Evolutionary conservation across 805 yeast species (phyloP).

Genomic region (Priceomyces melissophilus): DNA sequence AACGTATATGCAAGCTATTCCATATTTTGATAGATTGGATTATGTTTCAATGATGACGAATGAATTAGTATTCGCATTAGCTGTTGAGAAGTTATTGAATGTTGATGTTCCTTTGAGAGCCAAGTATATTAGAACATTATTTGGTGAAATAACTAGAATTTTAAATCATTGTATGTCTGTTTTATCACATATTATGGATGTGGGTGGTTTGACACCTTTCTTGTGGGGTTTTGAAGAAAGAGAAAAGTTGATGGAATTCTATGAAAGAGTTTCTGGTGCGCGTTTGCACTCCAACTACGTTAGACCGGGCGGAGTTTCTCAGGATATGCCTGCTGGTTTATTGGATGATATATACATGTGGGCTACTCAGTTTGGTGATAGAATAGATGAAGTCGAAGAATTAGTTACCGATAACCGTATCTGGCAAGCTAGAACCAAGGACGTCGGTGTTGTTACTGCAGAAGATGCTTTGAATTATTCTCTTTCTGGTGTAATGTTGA

Average conservation of each 20-base stretch:
- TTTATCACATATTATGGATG: constrained; percentile 88
- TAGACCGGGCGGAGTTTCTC: constrained; percentile 90
- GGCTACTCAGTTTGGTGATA: constrained; percentile 94
- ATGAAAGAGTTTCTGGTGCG: constrained; percentile 88
- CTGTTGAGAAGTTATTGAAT: constrained; percentile 80
- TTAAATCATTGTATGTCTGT: constrained; percentile 85
- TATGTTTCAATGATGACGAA: constrained; percentile 88
- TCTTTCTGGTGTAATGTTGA: constrained; percentile 82
- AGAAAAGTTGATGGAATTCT: constrained; percentile 89
- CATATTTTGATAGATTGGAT: constrained; percentile 84
- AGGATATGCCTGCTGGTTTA: constrained; percentile 81
- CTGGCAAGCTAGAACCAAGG: constrained; percentile 85
- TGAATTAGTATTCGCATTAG: constrained; percentile 79
- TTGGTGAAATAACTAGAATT: constrained; percentile 82
- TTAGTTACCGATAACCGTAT: constrained; percentile 86
- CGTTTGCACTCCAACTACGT: constrained; percentile 85
- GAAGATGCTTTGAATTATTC: constrained; percentile 84
- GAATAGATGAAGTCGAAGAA: constrained; percentile 88
- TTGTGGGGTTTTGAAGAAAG: constrained; percentile 94
- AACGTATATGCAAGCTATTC: constrained; percentile 84
- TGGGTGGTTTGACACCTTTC: constrained; percentile 90
- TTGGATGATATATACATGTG: constrained; percentile 91
- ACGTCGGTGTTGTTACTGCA: constrained; percentile 76
- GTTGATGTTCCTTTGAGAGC: constrained; percentile 84
- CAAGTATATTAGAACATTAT: constrained; percentile 78